Conservation (phyloP, 345 rosid species). For the Melaleuca alternifolia region DNA sequence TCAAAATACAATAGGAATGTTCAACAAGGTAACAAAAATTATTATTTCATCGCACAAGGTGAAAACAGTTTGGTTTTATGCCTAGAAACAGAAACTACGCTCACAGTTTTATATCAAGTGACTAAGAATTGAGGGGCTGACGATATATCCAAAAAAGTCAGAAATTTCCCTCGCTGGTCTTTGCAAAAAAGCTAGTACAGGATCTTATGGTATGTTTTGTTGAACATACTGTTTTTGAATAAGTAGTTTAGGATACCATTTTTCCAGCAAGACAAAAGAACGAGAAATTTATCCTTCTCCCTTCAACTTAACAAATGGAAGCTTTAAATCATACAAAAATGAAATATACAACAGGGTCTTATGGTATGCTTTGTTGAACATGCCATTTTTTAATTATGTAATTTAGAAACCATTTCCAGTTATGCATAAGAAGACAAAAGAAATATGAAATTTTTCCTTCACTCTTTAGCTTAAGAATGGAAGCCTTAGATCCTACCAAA, state of each 20-base stretch:
- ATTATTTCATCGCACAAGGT: background rate
- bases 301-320: too few relatives aligned
- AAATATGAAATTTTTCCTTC: background rate
- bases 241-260: background rate
- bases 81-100: background rate
- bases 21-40: background rate
- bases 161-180: background rate
- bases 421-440: background rate
- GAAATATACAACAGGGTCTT: background rate
- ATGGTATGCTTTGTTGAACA: background rate
- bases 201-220: background rate
- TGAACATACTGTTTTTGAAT: background rate
- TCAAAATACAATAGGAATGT: background rate
- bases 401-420: background rate
- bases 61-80: background rate
- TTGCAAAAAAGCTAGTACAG: background rate
- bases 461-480: background rate
- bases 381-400: background rate
- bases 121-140: background rate
- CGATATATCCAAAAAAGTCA: background rate
- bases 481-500: background rate
- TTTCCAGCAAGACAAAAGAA: too few relatives aligned
- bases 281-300: too few relatives aligned
- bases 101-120: background rate
- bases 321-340: too few relatives aligned